Base-by-base conservation (phyloP, 164 flowering plant genomes). In the Nymphaea thermarum region DNA sequence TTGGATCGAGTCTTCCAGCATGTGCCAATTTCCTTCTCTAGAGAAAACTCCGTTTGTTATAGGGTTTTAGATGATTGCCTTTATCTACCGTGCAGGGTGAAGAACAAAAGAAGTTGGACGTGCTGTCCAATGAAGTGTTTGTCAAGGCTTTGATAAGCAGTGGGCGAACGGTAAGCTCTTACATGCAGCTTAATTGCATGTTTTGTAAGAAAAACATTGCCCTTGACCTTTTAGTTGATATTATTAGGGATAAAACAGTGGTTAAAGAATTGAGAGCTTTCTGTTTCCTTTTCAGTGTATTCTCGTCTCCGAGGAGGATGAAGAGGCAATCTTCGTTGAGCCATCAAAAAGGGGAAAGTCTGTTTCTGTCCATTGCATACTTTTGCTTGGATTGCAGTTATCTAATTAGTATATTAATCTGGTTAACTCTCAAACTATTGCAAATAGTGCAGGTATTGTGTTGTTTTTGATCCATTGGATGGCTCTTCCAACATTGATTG, bases 401-500 rank as follows among this genome's bases (percentile, higher is more conserved):
- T 55, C 10, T 55, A 55, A 8, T 55, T 55, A 55, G 60, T 55
- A n/a, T 61, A 36, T 2, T n/a, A 36, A n/a, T 36, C 12, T 47
- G 55, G 11, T 7, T 11, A 10, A 6, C 60, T 17, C 43, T 25
- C 1, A 8, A 57, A 60, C 64, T 63, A 6, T 68, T 68, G 14
- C 55, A 47, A 65, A 72, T 72, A 55, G 62, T 77, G 74, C 82
- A 90, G 94, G 79, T 90, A 90, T 66, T 79, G 83, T 78, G 94
- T 90, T 76, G 92, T 82, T 68, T 94, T 94, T 74, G 99, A 94
- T 77, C 99, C 99, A 2, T 72, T 94, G 82, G 99, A 94, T 82
- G 99, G 99, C 60, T 94, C 99, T 43, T 94, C 99, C 3, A 94
- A 94, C 86, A 94, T 94, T 55, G 98, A 91, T 74, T 94, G 99